Percentiles rank a stretch among this genome's conserved stretches.
phyloP scores from a whole-genome alignment of 139 green algal genomes.

The Tetraselmis chui region DNA sequence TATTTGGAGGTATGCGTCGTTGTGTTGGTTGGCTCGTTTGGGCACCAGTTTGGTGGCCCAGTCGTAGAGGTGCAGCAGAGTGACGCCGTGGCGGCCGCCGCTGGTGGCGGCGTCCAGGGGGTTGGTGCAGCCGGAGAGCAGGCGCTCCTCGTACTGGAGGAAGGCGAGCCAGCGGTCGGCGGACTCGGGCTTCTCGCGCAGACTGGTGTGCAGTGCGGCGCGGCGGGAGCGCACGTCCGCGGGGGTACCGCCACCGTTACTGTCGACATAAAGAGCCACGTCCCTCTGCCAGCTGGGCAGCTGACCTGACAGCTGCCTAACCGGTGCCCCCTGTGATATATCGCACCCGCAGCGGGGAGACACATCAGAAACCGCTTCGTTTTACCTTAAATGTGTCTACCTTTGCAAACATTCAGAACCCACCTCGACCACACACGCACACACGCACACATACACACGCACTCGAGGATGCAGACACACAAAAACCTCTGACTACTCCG shows the following conservation, averaged over 20 bases:
- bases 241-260: neutral
- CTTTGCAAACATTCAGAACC: no score
- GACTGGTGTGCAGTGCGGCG: conserved; percentile 15
- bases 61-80: conserved; percentile 60
- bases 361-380: no score
- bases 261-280: conserved; percentile 9
- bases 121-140: neutral
- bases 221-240: conserved; percentile 6
- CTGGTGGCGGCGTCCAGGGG: neutral
- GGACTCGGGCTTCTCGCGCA: conserved; percentile 30
- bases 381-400: no score
- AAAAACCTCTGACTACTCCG: no score
- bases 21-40: conserved; percentile 37
- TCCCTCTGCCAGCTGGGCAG: conserved; percentile 12
- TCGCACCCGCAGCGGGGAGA: no score
- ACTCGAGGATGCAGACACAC: no score
- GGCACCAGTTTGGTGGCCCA: conserved; percentile 63
- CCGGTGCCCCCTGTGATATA: no score
- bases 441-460: no score
- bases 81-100: conserved; percentile 1
- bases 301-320: neutral
- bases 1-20: conserved; percentile 57
- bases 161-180: conserved; percentile 50
- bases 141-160: conserved; percentile 42
- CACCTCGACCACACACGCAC: no score